phyloP scores from a whole-genome alignment of 495 filamentous ascomycete species.

The Extremus antarcticus region DNA sequence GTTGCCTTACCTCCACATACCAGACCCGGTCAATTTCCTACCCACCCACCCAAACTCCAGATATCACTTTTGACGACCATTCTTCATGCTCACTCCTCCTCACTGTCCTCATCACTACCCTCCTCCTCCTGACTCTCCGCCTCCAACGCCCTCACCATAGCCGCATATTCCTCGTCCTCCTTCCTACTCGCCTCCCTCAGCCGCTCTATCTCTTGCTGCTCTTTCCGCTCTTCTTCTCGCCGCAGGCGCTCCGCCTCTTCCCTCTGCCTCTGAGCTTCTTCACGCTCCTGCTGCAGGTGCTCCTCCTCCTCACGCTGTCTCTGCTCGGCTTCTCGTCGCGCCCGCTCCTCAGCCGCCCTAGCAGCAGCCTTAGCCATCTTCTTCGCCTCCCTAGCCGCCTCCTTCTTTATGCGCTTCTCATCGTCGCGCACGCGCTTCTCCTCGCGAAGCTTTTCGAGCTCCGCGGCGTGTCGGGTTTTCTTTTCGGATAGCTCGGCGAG shows the following conservation, averaged over 20 bases:
- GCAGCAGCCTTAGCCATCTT: neutral
- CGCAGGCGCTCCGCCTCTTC: neutral
- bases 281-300: neutral
- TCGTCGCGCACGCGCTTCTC: neutral
- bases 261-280: constrained; percentile 1
- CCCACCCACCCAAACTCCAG: too few species aligned
- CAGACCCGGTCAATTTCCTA: too few species aligned
- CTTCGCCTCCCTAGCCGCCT: neutral
- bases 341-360: neutral
- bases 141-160: constrained; percentile 4
- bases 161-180: constrained; percentile 1
- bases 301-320: constrained; percentile 2
- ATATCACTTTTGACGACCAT: too few species aligned
- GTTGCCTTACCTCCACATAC: too few species aligned
- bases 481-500: neutral
- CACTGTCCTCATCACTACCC: constrained; percentile 1
- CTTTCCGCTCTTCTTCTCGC: too few species aligned
- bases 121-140: neutral
- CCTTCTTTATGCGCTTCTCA: neutral
- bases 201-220: constrained; percentile 4
- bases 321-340: neutral
- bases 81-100: constrained; percentile 3
- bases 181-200: constrained; percentile 2
- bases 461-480: neutral
- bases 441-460: neutral